phyloP scores from a whole-genome alignment of 164 flowering plant genomes.

The Euptelea pleiosperma region DNA sequence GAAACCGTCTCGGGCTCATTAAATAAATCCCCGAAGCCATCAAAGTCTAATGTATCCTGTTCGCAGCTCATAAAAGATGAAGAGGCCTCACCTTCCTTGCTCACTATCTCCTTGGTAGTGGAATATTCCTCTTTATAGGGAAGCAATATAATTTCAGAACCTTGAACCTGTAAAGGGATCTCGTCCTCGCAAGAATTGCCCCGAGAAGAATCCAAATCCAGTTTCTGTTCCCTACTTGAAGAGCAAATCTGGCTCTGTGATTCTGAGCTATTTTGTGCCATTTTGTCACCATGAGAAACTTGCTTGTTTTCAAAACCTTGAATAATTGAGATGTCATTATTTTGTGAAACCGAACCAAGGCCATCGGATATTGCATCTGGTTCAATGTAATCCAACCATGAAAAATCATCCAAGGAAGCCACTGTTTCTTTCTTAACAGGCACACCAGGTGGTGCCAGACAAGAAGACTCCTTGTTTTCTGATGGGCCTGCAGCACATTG shows the following conservation, averaged over 20 bases:
- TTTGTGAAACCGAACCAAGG: constrained; percentile 20
- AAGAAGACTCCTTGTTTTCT: constrained; percentile 25
- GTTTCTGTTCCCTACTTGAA: constrained; percentile 21
- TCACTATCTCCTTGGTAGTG: constrained; percentile 18
- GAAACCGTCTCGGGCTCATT: constrained; percentile 66
- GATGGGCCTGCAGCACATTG: constrained; percentile 24
- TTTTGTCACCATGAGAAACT: constrained; percentile 15
- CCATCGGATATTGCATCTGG: constrained; percentile 14
- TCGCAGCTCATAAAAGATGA: constrained; percentile 32
- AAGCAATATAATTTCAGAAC: constrained; percentile 55
- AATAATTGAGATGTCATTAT: constrained; percentile 12
- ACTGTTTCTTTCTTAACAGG: constrained; percentile 24
- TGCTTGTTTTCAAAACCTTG: constrained; percentile 20
- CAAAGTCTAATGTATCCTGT: constrained; percentile 56
- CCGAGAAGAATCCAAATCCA: constrained; percentile 17
- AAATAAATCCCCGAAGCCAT: constrained; percentile 80
- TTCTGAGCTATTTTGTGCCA: constrained; percentile 17
- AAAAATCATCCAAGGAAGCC: constrained; percentile 5
- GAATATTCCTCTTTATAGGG: constrained; percentile 60
- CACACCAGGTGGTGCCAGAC: constrained; percentile 17
- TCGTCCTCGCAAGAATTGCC: constrained; percentile 41
- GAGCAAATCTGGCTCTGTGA: constrained; percentile 17
- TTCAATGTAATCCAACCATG: constrained; percentile 20
- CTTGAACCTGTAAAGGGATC: constrained; percentile 48
- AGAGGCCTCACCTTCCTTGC: constrained; percentile 43